A percentile compares a stretch with the other conserved stretches of the same genome.
Evolutionary conservation across 192 early-diverging fungal genomes (phyloP).

Genomic region (Coemansia sp.): DNA sequence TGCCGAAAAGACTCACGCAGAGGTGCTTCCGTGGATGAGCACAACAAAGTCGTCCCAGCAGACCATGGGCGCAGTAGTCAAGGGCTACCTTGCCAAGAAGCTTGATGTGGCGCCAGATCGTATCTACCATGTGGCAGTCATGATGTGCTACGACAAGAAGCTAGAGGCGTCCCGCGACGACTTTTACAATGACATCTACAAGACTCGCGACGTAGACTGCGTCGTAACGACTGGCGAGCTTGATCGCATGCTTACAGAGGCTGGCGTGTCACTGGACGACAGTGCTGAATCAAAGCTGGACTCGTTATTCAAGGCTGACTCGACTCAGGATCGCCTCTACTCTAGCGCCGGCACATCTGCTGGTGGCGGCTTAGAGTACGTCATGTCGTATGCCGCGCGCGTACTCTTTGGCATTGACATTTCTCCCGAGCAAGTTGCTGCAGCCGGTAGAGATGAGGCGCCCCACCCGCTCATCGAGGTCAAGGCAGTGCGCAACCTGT

Average conservation of each 20-base stretch:
- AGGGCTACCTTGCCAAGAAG: constrained; percentile 72
- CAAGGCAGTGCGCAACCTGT: constrained; percentile 70
- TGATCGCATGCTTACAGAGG: constrained; percentile 79
- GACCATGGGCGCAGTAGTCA: constrained; percentile 91
- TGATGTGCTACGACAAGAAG: constrained; percentile 99
- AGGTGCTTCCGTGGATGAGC: constrained; percentile 84
- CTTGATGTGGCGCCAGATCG: constrained; percentile 63
- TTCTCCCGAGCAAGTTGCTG: constrained; percentile 53
- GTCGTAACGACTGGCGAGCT: constrained; percentile 94
- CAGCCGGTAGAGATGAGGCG: constrained; percentile 44
- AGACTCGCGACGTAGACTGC: constrained; percentile 92
- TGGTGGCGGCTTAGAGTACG: constrained; percentile 88
- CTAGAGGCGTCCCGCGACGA: constrained; percentile 92
- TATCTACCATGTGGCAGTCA: constrained; percentile 91
- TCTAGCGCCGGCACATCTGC: constrained; percentile 79
- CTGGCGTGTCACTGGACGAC: constrained; percentile 49
- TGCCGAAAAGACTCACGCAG: constrained; percentile 95
- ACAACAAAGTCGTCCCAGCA: constrained; percentile 96
- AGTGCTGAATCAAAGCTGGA: constrained; percentile 60
- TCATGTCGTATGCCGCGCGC: constrained; percentile 77
- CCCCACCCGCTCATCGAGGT: constrained; percentile 55
- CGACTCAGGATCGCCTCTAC: constrained; percentile 38
- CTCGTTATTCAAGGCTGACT: constrained; percentile 47
- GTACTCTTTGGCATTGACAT: constrained; percentile 71
- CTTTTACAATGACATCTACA: constrained; percentile 79